Evolutionary conservation across 768 basidiomycete genomes (phyloP), one percentile per base, ranked within the genome.

Genomic region (Pisolithus tinctorius): DNA sequence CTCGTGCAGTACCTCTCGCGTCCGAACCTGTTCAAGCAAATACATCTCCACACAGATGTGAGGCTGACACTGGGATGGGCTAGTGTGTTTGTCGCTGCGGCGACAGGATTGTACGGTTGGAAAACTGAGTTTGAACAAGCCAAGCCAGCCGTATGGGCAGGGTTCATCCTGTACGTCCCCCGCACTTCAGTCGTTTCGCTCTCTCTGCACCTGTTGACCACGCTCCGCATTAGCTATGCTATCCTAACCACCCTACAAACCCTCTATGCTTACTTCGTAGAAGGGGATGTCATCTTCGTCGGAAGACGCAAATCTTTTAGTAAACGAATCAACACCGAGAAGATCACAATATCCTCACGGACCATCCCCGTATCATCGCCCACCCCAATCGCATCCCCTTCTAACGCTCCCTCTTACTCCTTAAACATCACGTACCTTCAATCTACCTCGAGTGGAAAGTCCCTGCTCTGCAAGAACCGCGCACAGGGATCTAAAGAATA

Each of bases 251-350:
- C 77, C 26, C 63, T 83, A 10, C 86, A 92, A 66, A 79, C 86
- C 11, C 70, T 89, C 30, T 95, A 95, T 62, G 78, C 86, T n/a
- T 89, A 87, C 63, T 88, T 90, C 56, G 68, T 94, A 51, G 92
- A 94, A 65, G 84, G 86, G 31, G 77, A 88, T 52, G 84, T 81
- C 48, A 82, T 95, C 53, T 97, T 92, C 63, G 82, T 88, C 25
- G 93, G 93, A 34, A 90, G 86, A 64, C 82, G 93, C 56, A 93
- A 94, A 70, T 86, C 88, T 14, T 82, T 95, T 55, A 88, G 88
- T 14, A 92, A 90, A 66, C 66, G 94, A 86, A 95, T 96, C 63
- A 84, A 94, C 44, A 92, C 90, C 3, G 93, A 97, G 64, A 83
- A 86, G 56, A 80, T 97, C 69, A 88, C 83, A 27, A 76, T 94